Base-by-base conservation (phyloP, 2,329 filamentous ascomycete genomes). In the Sclerotinia borealis region DNA sequence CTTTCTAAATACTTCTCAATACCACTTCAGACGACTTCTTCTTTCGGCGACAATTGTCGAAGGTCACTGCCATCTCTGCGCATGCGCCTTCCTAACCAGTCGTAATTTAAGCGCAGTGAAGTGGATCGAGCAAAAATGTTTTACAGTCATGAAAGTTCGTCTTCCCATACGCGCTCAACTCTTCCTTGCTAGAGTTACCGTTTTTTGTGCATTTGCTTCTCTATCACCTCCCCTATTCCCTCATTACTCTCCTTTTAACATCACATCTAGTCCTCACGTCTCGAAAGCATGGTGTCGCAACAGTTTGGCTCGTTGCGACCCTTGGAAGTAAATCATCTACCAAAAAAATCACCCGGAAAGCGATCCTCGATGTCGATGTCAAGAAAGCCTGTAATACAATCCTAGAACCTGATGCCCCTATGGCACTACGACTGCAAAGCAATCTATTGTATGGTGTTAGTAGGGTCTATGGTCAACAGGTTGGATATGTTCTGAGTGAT, bases 241-340 rank as follows among this genome's bases (percentile, higher is more conserved):
- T n/a, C 4, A n/a, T 45, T 13, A n/a, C 6, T 3, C 17, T 37
- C 25, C 13, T 29, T 5, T n/a, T 52, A 50, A 52, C 15, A 19
- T 13, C 2, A 51, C 4, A 37, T 25, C 13, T 63, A 88, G 85
- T 99, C 65, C 85, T 99, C 62, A 95, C 88, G 4, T 93, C 85
- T 66, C 87, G 87, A 73, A 89, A 95, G 75, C 90, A 97, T 83
- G 95, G 95, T 63, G 90, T 99, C 63, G 90, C 93, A 17, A 99
- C 93, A 2, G 88, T 99, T 65, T 99, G 95, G 93, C 86, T 97
- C 48, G 88, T 96, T 48, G 95, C 95, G 48, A 99, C 93, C 0
- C 83, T 96, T 2, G 92, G 92, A 22, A 82, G 85, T 5, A 90
- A 86, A 68, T 89, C 87, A 0, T 83, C 78, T 59, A 81, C 88